phyloP scores from a whole-genome alignment of 2,329 filamentous ascomycete species.

The Botryotinia narcissicola region DNA sequence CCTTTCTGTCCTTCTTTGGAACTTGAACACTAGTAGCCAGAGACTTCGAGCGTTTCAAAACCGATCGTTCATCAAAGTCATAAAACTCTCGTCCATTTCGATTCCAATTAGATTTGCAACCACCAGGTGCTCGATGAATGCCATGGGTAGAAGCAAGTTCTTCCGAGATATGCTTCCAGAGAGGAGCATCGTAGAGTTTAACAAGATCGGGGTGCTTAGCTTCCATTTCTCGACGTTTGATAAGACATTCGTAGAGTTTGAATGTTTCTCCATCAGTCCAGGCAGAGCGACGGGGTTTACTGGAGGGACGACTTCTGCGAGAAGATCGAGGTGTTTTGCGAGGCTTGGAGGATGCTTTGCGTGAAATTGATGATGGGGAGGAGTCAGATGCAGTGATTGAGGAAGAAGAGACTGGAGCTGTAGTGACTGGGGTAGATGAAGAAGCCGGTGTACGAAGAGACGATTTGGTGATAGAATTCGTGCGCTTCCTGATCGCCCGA shows the following conservation, averaged over 20 bases:
- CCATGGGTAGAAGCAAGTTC: background rate
- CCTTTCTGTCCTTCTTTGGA: background rate
- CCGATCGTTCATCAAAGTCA: background rate
- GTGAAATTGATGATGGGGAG: background rate
- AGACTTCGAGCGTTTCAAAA: background rate
- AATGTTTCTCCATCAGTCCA: background rate
- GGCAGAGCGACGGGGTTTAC: background rate
- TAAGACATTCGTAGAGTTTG: background rate
- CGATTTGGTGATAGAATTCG: background rate
- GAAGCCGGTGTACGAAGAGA: background rate
- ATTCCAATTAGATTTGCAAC: conserved; percentile 8
- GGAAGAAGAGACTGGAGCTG: background rate
- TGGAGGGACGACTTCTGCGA: background rate
- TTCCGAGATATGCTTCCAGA: background rate
- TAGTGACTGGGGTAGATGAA: background rate
- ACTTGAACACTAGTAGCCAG: conserved; percentile 10
- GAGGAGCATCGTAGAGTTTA: conserved; percentile 2
- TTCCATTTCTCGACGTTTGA: background rate
- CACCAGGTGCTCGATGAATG: background rate
- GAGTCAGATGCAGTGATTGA: too few species aligned
- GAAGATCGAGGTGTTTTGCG: background rate
- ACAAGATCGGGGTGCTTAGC: background rate
- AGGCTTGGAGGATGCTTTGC: background rate
- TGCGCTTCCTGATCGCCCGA: background rate
- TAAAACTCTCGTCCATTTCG: background rate